Evolutionary conservation across 371 early-diverging fungal species (phyloP).

Genomic region (Zopfochytrium polystomum): DNA sequence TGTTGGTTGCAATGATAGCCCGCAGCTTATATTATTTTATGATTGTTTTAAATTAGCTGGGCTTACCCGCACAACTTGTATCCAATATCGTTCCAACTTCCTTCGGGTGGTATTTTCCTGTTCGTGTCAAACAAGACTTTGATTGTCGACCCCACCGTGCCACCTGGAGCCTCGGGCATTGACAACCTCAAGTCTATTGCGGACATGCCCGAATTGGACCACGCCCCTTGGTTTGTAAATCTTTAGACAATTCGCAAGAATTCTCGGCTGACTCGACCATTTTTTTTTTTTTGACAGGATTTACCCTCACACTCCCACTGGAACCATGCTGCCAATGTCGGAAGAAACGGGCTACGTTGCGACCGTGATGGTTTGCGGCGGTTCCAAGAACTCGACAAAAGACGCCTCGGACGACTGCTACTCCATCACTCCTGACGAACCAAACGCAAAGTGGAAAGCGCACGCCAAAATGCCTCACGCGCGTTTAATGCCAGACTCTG

Average conservation of each 20-base stretch:
- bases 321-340: slow-evolving; percentile 34
- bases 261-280: no score
- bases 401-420: slow-evolving; percentile 17
- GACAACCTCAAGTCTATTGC: slow-evolving; percentile 13
- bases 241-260: no score
- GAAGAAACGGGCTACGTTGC: slow-evolving; percentile 27
- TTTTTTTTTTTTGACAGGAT: no score
- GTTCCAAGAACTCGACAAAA: slow-evolving; percentile 11
- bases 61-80: slow-evolving; percentile 39
- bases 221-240: slow-evolving; percentile 38
- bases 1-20: no score
- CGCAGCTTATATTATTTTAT: no score
- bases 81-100: slow-evolving; percentile 36
- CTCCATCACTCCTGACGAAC: slow-evolving; percentile 21
- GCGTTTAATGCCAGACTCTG: slow-evolving; percentile 33
- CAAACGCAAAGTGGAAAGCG: slow-evolving; percentile 8
- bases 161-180: slow-evolving; percentile 5
- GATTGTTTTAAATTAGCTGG: no score
- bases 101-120: slow-evolving; percentile 30
- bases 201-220: slow-evolving; percentile 22
- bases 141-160: slow-evolving; percentile 24
- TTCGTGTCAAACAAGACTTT: slow-evolving; percentile 32
- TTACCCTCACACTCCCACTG: slow-evolving; percentile 36
- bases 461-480: slow-evolving; percentile 22
- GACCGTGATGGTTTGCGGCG: slow-evolving; percentile 38